Evolutionary conservation across 1,284 basidiomycete species (phyloP), one percentile per base, ranked within the genome.

Genomic region (Ustilago cynodontis): DNA sequence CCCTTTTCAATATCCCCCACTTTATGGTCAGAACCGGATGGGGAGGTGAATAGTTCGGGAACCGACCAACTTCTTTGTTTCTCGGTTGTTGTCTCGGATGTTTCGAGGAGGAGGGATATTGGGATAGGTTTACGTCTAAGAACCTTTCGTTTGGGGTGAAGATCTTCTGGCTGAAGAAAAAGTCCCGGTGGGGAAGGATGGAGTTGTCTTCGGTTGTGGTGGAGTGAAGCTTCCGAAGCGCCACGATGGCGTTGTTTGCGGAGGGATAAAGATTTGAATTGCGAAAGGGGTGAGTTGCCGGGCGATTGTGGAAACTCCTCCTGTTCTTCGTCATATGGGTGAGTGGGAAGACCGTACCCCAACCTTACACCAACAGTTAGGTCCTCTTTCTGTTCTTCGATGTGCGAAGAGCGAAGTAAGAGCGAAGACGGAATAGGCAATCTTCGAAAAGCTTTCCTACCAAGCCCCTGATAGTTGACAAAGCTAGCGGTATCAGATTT

Each of bases 101-200:
- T 45, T 20, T 56, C 35, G 3, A 52, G 13, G 5, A 70, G 60
- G 3, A 71, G 63, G 11, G 49, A 65, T 13, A 33, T 3, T 0
- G 69, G 69, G 50, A 71, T 71, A 4, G 69, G 69, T 20, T 71
- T 71, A 9, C 69, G 62, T 18, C 33, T 52, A 29, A 50, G 22
- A 29, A 18, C 22, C 18, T 59, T 71, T 11, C 16, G 39, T 16
- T 43, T 54, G 1, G 61, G 24, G 9, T 8, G n/a, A 43, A 20
- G 41, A 1, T 43, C n/a, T 43, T 43, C 41, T 43, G 41, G 20
- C n/a, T 43, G 41, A 6, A 43, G 20, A 7, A 7, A 20, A 11
- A 31, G 28, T 3, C 5, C 31, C 5, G 53, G 59, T 1, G 66
- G 62, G 3, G 62, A 54, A 6, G 62, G 62, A 11, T 65, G 29